Evolutionary conservation across 306 rosid species (phyloP).

Genomic region (Gleditsia sinensis): DNA sequence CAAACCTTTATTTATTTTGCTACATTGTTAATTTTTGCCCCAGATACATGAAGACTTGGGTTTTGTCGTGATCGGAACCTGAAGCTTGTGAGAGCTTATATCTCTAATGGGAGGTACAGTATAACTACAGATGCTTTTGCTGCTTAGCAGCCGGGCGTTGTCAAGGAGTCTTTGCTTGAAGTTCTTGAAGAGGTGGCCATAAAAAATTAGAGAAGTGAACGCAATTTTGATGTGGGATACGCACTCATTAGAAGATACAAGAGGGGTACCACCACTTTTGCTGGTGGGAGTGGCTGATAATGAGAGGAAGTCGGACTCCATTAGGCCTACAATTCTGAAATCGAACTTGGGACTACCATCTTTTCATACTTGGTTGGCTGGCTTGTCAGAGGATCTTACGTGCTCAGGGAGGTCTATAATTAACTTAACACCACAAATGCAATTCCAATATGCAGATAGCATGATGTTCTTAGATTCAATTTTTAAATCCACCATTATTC

Average conservation of each 20-base stretch:
- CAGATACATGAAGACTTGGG: background rate
- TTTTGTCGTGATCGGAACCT: background rate
- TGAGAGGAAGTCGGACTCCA: slow-evolving; percentile 32
- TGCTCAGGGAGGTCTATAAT: slow-evolving; percentile 26
- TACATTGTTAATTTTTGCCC: background rate
- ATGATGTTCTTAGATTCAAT: slow-evolving; percentile 37
- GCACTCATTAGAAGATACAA: slow-evolving; percentile 12
- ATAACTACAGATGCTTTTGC: background rate
- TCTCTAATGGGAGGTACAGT: slow-evolving; percentile 1
- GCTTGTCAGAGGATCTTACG: slow-evolving; percentile 16
- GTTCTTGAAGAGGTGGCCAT: slow-evolving; percentile 18
- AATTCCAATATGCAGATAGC: slow-evolving; percentile 38
- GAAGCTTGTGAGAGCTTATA: slow-evolving; percentile 5
- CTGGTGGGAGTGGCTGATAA: slow-evolving; percentile 7
- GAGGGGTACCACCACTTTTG: slow-evolving; percentile 17
- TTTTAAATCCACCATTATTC: slow-evolving; percentile 32
- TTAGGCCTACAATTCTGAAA: slow-evolving; percentile 37
- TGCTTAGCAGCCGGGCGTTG: slow-evolving; percentile 3
- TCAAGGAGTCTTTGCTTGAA: background rate
- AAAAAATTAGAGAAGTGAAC: background rate
- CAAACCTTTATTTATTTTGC: background rate
- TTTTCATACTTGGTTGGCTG: slow-evolving; percentile 30
- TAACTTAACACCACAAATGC: slow-evolving; percentile 26
- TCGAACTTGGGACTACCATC: slow-evolving; percentile 25
- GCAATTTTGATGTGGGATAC: slow-evolving; percentile 16